Percentiles rank a stretch among this genome's conserved stretches.
phyloP scores from a whole-genome alignment of 1,284 basidiomycete genomes.

The Hemileia vastatrix region DNA sequence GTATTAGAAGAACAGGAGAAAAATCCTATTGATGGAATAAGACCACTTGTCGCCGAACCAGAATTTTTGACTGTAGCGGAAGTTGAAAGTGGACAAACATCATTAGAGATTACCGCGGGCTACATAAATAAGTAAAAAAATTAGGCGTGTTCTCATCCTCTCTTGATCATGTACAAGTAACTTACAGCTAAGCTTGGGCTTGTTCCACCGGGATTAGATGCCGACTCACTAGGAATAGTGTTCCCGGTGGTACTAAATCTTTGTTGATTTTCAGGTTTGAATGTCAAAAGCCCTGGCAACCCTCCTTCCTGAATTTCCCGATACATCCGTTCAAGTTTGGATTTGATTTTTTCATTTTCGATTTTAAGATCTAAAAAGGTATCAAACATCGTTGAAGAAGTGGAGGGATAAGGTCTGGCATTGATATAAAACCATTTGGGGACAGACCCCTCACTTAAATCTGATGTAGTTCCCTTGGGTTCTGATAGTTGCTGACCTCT shows the following conservation, averaged over 20 bases:
- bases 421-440: no score
- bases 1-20: constrained; percentile 33
- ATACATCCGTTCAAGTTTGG: constrained; percentile 35
- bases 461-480: no score
- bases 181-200: background rate
- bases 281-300: background rate
- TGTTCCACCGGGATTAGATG: no score
- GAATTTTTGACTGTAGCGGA: no score
- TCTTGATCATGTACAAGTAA: background rate
- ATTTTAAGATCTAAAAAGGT: constrained; percentile 66
- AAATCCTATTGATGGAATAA: constrained; percentile 31
- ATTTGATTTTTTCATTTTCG: constrained; percentile 58
- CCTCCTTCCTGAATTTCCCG: constrained; percentile 31
- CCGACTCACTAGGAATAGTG: no score
- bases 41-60: constrained; percentile 27
- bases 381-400: no score
- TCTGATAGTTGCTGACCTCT: no score
- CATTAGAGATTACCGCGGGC: no score
- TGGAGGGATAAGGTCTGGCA: no score
- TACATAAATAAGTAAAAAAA: constrained; percentile 5
- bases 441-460: no score
- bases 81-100: no score
- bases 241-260: constrained; percentile 6
- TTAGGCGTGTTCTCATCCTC: background rate
- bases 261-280: background rate